These are phyloP conservation scores for Neurospora sp. DNA, from an alignment of 495 filamentous ascomycete species.

Conservation along the genomic window DNA sequence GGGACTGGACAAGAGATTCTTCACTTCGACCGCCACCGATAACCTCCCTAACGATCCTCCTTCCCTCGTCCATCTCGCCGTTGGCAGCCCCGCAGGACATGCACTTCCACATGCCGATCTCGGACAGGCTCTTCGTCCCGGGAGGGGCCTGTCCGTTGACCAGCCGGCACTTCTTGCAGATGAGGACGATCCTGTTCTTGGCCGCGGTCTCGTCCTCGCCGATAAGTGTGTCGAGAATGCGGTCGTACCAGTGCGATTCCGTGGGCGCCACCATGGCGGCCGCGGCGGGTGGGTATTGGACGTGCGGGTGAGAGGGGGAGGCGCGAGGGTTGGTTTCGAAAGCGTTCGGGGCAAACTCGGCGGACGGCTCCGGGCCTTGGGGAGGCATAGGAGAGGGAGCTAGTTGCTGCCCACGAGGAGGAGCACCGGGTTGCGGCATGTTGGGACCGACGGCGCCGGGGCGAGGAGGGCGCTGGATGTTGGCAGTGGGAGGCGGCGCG, in stretches of 20 bases:
- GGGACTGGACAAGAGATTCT: background rate
- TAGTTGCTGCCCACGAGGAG: conserved; percentile 10
- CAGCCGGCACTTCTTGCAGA: conserved; percentile 71
- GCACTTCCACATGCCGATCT: conserved; percentile 85
- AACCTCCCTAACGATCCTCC: conserved; percentile 45
- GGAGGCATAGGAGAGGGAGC: conserved; percentile 13
- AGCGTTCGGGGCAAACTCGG: conserved; percentile 51
- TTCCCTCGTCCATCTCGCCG: conserved; percentile 60
- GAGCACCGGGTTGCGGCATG: conserved; percentile 8
- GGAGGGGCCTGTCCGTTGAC: conserved; percentile 97
- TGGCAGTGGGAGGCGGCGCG: conserved; percentile 76
- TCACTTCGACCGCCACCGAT: conserved; percentile 14
- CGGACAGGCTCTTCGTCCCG: conserved; percentile 63
- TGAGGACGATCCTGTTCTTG: conserved; percentile 81
- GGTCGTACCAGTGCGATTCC: conserved; percentile 80
- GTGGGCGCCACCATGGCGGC: conserved; percentile 27
- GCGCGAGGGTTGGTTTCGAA: conserved; percentile 30
- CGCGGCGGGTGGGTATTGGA: conserved; percentile 27
- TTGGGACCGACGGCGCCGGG: background rate
- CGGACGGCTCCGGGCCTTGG: conserved; percentile 19
- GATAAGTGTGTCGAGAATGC: conserved; percentile 79
- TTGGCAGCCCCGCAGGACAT: conserved; percentile 76
- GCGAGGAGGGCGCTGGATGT: conserved; percentile 45
- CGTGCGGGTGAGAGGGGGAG: conserved; percentile 7
- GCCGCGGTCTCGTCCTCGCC: conserved; percentile 92